These are phyloP conservation scores for Lupinus albus DNA, from an alignment of 306 rosid species.

Conservation along the genomic window DNA sequence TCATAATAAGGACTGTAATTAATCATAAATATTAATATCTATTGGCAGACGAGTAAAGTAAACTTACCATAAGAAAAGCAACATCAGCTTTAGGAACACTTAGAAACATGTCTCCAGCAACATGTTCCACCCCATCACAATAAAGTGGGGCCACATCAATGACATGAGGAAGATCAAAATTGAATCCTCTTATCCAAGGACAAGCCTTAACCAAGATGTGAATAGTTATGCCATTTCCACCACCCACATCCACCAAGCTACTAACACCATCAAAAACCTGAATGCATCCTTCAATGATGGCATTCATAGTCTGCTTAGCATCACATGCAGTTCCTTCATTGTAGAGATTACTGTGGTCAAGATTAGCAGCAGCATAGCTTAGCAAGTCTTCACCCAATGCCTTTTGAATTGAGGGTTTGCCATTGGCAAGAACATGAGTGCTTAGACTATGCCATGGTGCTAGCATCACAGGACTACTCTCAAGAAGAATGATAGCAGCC, in stretches of 20 bases:
- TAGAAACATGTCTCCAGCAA: not conserved
- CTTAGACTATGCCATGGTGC: constrained; percentile 53
- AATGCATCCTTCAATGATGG: constrained; percentile 41
- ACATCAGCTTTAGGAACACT: constrained; percentile 74
- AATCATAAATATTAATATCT: too few species aligned
- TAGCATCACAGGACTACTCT: constrained; percentile 51
- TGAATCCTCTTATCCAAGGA: constrained; percentile 58
- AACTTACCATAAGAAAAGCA: constrained; percentile 54
- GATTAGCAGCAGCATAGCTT: constrained; percentile 45
- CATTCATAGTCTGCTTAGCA: constrained; percentile 43
- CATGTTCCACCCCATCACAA: constrained; percentile 28
- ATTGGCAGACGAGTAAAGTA: too few species aligned
- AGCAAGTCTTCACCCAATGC: constrained; percentile 60
- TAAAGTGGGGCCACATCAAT: constrained; percentile 40
- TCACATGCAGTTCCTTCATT: constrained; percentile 74
- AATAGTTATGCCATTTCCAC: constrained; percentile 65
- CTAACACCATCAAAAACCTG: constrained; percentile 53
- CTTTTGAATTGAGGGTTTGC: constrained; percentile 39
- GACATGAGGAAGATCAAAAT: constrained; percentile 77
- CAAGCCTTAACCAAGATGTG: constrained; percentile 40
- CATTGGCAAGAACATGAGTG: constrained; percentile 25
- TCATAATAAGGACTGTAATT: too few species aligned
- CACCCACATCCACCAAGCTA: constrained; percentile 76
- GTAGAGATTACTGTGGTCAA: constrained; percentile 44
- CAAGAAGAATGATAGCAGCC: constrained; percentile 38